Base-by-base conservation (phyloP, 2,329 filamentous ascomycete species). In the Paraphoma sp. region DNA sequence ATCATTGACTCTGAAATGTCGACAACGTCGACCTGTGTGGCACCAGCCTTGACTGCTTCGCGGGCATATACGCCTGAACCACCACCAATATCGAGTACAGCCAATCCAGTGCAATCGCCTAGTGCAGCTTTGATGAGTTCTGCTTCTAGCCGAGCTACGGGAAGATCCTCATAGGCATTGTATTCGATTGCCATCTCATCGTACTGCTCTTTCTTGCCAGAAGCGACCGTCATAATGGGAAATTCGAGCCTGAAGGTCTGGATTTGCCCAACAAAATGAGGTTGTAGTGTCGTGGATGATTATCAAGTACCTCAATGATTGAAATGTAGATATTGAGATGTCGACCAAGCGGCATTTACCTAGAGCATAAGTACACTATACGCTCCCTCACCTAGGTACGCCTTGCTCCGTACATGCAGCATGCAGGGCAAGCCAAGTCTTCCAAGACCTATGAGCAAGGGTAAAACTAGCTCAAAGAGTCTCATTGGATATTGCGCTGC, bases 381-480 rank as follows among this genome's bases (percentile, higher is more conserved):
- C 3, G 5, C 23, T 23, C 23, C 23, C 23, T 3, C 23, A 23
- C 23, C 23, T 23, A 23, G 23, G 23, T 23, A 23, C 23, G 23
- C 23, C 23, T 23, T 23, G 5, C 23, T 23, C 23, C 23, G 23
- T 23, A 23, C 23, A 23, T 23, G 23, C 23, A 23, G 23, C 23
- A 23, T 23, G 23, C 23, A 23, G 23, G 23, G 23, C 23, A 23
- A 23, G 23, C 23, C 48, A 50, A 42, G 48, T 14, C 36, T 41
- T 49, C 36, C 31, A 41, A 28, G 36, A 31, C 48, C 36, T 43
- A 17, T 36, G 43, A 23, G 23, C 23, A n/a, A 10, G 10, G 23
- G 36, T n/a, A 12, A 43, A 50, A 50, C 23, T 44, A 50, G 48
- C 48, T 50, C 48, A 50, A 50, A 50, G 48, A 23, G 2, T 23